Evolutionary conservation across 2,329 filamentous ascomycete species (phyloP), one percentile per base, ranked within the genome.

Genomic region (Whalleya microplaca): DNA sequence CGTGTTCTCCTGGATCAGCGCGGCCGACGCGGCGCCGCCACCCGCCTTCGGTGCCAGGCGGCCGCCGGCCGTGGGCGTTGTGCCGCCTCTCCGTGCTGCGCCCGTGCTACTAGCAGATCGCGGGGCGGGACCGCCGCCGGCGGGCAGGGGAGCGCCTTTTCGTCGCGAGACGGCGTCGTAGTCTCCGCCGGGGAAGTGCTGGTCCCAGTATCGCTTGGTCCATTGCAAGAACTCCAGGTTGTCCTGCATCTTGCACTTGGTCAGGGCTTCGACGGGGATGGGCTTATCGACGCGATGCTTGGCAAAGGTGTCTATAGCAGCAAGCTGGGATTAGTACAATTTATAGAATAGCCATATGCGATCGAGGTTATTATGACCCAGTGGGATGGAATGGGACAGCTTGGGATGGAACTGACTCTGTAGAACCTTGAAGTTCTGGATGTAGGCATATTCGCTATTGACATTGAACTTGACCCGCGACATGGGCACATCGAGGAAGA

Each of bases 231-330:
- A 99, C 73, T 98, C 95, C 68, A 99, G 90, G 80, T 99, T 99
- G 77, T 99, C 95, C 83, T 99, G 95, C 94, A 99, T 99, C 82
- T 96, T 97, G 83, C 95, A 99, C 77, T 98, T 99, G 69, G 95
- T 86, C 58, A 99, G 87, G 56, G 84, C 81, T 75, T 96, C 87
- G 73, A 98, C 92, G 57, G 92, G 92, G 67, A 99, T 88, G 23
- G 90, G 89, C 73, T 92, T 92, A 69, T 98, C 93, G 79, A 99
- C 84, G 63, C 87, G 81, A 78, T 98, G 93, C 75, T 90, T 90
- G 61, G 87, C 82, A 72, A 98, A 98, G 64, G 84, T 83, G 75
- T 92, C 94, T 92, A 69, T 3, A 53, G 54, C 40, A 51, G 48
- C 61, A 45, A 19, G 19, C 44, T 51, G 48, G 51, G 47, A 46